Evolutionary conservation across 495 filamentous ascomycete genomes (phyloP), one percentile per base, ranked within the genome.

Genomic region (Pseudevernia furfuracea): DNA sequence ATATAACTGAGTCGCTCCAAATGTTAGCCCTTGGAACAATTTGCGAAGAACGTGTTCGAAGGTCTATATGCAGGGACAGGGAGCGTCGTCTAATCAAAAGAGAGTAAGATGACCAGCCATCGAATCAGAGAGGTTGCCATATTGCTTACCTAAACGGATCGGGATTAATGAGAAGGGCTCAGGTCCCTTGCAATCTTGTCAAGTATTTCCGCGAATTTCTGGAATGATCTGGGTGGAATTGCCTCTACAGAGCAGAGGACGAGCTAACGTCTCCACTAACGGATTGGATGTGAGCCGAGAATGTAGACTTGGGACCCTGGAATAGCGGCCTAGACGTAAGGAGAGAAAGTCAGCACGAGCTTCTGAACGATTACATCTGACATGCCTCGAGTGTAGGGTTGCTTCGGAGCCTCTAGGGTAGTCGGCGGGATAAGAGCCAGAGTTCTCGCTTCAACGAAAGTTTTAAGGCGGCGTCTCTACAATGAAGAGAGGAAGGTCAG

Each of bases 251-350:
- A 56, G 19, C 21, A 65, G 66, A 70, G 60, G 32, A 70, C 69
- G 69, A 70, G 69, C 62, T 70, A 70, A 70, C 69, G 69, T 60
- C 66, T 70, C 69, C 59, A 68, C 66, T 61, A 48, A 58, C 52
- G 23, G 38, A 46, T 63, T 58, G 30, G 44, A 46, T 52, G 28
- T 32, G 64, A 58, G 25, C 52, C 48, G 66, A 68, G 66, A 65
- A 68, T 68, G 66, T 65, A 55, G 59, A 68, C 32, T 55, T 56
- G 38, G 52, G 52, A 63, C n/a, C 39, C 52, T 58, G 39, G 21
- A 58, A 57, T 58, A 43, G 58, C 59, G 58, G 39, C 43, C 66
- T 63, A 52, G 21, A 59, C 32, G 36, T 60, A 63, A 46, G 61
- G 61, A 44, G 49, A 38, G 37, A 58, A n/a, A 17, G 56, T 63